Base-by-base conservation (phyloP, 108 stramenopile species). In the Cylindrotheca closterium region DNA sequence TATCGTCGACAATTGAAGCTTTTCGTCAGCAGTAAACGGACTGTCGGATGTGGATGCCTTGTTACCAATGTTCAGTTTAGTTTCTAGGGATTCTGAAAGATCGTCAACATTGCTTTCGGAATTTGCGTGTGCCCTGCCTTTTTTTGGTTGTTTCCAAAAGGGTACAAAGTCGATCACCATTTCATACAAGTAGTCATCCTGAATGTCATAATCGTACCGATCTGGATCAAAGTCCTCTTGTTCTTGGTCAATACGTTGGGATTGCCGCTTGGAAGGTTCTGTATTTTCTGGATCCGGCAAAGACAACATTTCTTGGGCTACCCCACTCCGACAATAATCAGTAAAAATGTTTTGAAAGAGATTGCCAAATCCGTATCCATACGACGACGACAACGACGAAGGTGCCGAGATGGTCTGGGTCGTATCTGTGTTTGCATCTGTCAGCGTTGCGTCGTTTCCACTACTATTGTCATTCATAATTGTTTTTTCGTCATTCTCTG, bases 271-370 rank as follows among this genome's bases (percentile, higher is more conserved):
- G 15, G 42, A 26, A 21, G 45, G n/a, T 31, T 30, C 47, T 60
- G 51, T 53, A 18, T 47, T 71, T 53, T 87, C 84, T 15, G 88
- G 85, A 72, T 86, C 79, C 56, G 81, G 79, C 25, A 85, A 67
- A 69, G 87, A 79, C 23, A 91, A 54, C 87, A 91, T 89, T 65
- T 94, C 93, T 50, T 75, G 60, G 15, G 79, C 82, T n/a, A 94
- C 42, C 8, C 85, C 87, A 50, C 84, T 86, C 15, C 85, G 74
- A 30, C 81, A 82, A 59, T 85, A 89, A 61, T 92, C 87, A 22
- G 62, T 71, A 66, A 94, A 93, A 30, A 96, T 86, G 29, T 75
- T 75, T 21, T 73, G 68, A 68, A 83, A 88, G 48, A 83, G 74
- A 33, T 58, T 67, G 21, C 78, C 75, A 53, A 94, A 86, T 5